Conservation (phyloP, 176 grass and related monocot species). For the Thalia dealbata region DNA sequence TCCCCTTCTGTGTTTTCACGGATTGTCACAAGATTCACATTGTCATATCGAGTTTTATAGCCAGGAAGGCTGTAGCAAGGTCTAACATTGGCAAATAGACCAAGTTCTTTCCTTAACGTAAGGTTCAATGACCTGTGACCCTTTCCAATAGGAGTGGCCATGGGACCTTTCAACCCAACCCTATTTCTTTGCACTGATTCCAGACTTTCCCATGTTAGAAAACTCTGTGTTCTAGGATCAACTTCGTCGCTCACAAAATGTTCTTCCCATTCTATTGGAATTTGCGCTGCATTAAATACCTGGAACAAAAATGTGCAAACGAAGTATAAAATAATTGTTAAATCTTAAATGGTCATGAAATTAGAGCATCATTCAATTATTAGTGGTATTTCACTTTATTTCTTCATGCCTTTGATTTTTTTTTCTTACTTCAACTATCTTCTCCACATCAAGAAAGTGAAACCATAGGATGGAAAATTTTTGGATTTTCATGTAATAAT, state of each 20-base stretch:
- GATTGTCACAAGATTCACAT: conserved; percentile 94
- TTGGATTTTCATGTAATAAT: background rate
- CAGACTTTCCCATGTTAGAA: conserved; percentile 93
- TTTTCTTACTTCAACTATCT: background rate
- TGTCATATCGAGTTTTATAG: conserved; percentile 92
- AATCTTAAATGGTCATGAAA: background rate
- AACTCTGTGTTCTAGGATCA: conserved; percentile 89
- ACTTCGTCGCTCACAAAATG: conserved; percentile 81
- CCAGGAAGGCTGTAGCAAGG: conserved; percentile 88
- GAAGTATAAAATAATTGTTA: background rate
- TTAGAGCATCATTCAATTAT: background rate
- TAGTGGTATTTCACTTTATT: background rate
- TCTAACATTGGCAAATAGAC: conserved; percentile 91
- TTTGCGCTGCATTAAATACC: conserved; percentile 78
- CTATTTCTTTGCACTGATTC: conserved; percentile 80
- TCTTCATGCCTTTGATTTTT: background rate
- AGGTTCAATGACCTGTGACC: conserved; percentile 91
- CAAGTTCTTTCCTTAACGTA: conserved; percentile 87
- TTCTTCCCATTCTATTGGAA: conserved; percentile 90
- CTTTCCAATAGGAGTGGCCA: conserved; percentile 98
- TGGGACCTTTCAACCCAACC: conserved; percentile 94
- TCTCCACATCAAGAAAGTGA: background rate
- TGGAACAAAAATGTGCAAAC: conserved; percentile 26
- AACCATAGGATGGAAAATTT: background rate
- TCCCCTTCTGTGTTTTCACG: conserved; percentile 97